Base-by-base conservation (phyloP, 192 early-diverging fungal genomes). In the Backusella mclennaniae region DNA sequence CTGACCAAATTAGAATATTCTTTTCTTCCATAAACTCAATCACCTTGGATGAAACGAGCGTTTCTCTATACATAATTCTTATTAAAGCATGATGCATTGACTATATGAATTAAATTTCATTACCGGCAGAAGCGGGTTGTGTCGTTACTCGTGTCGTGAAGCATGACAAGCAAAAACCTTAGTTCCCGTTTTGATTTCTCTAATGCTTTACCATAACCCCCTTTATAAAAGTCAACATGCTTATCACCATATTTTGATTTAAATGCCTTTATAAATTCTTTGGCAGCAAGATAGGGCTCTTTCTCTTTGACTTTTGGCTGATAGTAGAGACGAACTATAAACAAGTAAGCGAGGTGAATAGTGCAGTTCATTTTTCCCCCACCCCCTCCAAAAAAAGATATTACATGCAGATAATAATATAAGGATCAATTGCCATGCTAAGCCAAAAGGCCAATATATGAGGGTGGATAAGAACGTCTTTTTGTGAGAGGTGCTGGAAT, bases 81-180 rank as follows among this genome's bases (percentile, higher is more conserved):
- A 33, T 33, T 33, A 33, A 33, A 33, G 2, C 33, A 33, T 8
- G 26, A 42, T 26, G 46, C 46, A 31, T 39, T 49, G 1, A 33
- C 3, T 17, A 49, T 41, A 52, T 12, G 14, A 73, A 73, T 17
- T 17, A 68, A 14, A 6, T 9, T 31, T n/a, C 4, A 31, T 33
- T 81, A 86, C 88, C 85, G 86, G 73, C 90, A 91, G 73, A 97
- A 92, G 44, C 74, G 74, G 1, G 84, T 83, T 5, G 92, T 90
- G 33, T 95, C 92, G 80, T 96, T 94, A 78, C 96, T 95, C 77
- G 94, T 92, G 23, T 87, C 85, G 56, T 96, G 91, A 35, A 98
- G 80, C 39, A 93, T 79, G 0, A 93, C 89, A 6, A 98, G 73
- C 33, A 94, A 74, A 77, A 94, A 95, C 63, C 88, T 84, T 19